These are phyloP conservation scores for Yamadazyma trypodendri DNA, from an alignment of 1,139 yeast genomes.

Conservation along the genomic window DNA sequence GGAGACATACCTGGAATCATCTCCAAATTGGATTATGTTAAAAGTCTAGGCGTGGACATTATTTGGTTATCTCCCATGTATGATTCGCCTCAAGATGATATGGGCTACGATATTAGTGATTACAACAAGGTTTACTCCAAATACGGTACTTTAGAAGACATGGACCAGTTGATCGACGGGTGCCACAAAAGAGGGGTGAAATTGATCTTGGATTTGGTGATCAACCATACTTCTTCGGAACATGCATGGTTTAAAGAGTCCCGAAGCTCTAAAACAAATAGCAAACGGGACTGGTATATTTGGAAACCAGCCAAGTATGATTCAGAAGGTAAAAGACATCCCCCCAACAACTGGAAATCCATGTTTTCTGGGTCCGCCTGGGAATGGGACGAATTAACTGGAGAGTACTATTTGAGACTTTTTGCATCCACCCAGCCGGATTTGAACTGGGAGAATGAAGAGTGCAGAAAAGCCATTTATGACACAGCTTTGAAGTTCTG, in stretches of 20 bases:
- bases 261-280: constrained; percentile 46
- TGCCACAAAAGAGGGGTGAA: constrained; percentile 51
- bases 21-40: constrained; percentile 51
- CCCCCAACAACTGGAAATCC: constrained; percentile 59
- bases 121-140: constrained; percentile 50
- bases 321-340: constrained; percentile 45
- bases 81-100: constrained; percentile 60
- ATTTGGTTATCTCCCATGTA: constrained; percentile 61
- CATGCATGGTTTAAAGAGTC: constrained; percentile 62
- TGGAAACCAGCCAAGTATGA: constrained; percentile 53
- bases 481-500: constrained; percentile 50
- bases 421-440: constrained; percentile 58
- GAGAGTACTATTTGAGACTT: constrained; percentile 52
- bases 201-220: constrained; percentile 54
- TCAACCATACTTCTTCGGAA: constrained; percentile 57
- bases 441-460: constrained; percentile 59
- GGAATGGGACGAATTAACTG: constrained; percentile 52
- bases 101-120: constrained; percentile 63
- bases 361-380: constrained; percentile 56
- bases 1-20: constrained; percentile 58
- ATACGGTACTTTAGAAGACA: constrained; percentile 54
- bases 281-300: constrained; percentile 63
- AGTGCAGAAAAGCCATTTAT: constrained; percentile 50
- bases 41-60: constrained; percentile 50
- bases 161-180: constrained; percentile 47